Evolutionary conservation across 257 asterid genomes (phyloP).

Genomic region (Echites panduratus): DNA sequence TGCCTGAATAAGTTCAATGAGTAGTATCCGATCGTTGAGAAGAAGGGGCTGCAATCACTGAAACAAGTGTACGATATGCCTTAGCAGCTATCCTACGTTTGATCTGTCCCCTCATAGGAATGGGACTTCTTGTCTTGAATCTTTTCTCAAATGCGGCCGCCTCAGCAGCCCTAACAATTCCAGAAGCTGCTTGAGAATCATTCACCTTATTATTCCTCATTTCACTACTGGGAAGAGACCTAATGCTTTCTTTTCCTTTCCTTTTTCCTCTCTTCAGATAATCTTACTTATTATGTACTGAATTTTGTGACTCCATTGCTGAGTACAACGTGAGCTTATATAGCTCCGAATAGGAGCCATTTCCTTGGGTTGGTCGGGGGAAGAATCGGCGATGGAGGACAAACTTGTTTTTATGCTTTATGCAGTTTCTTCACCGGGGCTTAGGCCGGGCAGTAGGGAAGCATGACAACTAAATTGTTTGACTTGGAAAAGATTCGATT

Average conservation of each 20-base stretch:
- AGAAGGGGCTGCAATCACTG: slow-evolving; percentile 28
- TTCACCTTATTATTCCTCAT: slow-evolving; percentile 15
- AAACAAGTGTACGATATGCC: slow-evolving; percentile 41
- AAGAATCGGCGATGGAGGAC: not conserved
- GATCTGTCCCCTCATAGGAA: slow-evolving; percentile 59
- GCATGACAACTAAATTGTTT: slow-evolving; percentile 44
- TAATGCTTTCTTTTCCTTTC: not conserved
- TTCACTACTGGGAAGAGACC: not conserved
- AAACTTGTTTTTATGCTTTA: slow-evolving; percentile 11
- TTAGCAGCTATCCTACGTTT: slow-evolving; percentile 53
- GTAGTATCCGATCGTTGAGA: too few species aligned
- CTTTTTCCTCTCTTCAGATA: not conserved
- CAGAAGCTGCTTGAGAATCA: slow-evolving; percentile 13
- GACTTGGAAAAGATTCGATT: slow-evolving; percentile 26
- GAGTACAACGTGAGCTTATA: not conserved
- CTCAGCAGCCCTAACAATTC: slow-evolving; percentile 2
- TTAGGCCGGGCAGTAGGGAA: slow-evolving; percentile 20
- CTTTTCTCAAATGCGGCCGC: slow-evolving; percentile 18
- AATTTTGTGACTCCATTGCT: not conserved
- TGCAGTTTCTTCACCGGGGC: slow-evolving; percentile 18
- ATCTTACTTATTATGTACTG: not conserved
- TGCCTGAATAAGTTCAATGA: too few species aligned
- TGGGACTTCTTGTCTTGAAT: slow-evolving; percentile 16
- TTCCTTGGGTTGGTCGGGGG: not conserved
- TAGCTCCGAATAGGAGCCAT: not conserved